Conservation (phyloP, 2,329 filamentous ascomycete genomes). For the Colletotrichum falcatum region DNA sequence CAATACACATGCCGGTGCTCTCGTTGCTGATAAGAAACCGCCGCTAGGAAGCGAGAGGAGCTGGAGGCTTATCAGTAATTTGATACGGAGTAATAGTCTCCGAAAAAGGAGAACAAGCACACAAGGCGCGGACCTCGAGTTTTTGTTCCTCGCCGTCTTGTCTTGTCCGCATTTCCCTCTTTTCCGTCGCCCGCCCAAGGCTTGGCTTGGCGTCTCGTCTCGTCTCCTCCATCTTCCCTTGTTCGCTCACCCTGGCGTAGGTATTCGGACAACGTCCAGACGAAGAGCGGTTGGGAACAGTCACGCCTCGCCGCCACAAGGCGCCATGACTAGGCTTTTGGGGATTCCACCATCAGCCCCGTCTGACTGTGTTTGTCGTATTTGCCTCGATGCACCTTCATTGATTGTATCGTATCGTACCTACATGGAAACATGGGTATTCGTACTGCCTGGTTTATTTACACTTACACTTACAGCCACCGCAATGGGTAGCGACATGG, state of each 20-base stretch:
- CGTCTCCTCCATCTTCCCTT: background rate
- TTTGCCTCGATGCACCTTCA: background rate
- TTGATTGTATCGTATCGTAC: background rate
- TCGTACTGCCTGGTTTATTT: no score
- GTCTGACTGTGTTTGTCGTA: background rate
- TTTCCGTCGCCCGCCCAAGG: background rate
- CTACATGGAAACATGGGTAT: no score
- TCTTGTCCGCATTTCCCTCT: background rate
- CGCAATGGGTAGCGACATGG: background rate
- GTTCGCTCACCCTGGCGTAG: no score
- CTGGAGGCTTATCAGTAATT: conserved; percentile 16
- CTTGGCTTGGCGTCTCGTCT: background rate
- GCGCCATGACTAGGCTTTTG: background rate
- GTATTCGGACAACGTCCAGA: background rate
- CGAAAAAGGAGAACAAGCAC: background rate
- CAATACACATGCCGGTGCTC: no score
- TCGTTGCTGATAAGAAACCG: conserved; percentile 13
- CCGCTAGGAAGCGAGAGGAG: background rate
- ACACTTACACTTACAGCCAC: background rate
- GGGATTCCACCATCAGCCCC: background rate
- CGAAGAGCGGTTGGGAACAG: background rate
- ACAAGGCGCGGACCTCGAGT: conserved; percentile 1
- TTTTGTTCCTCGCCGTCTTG: conserved; percentile 10
- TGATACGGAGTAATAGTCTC: no score
- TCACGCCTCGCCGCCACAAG: background rate